phyloP scores from a whole-genome alignment of 129 eudicot species.

The Saposhnikovia divaricata region DNA sequence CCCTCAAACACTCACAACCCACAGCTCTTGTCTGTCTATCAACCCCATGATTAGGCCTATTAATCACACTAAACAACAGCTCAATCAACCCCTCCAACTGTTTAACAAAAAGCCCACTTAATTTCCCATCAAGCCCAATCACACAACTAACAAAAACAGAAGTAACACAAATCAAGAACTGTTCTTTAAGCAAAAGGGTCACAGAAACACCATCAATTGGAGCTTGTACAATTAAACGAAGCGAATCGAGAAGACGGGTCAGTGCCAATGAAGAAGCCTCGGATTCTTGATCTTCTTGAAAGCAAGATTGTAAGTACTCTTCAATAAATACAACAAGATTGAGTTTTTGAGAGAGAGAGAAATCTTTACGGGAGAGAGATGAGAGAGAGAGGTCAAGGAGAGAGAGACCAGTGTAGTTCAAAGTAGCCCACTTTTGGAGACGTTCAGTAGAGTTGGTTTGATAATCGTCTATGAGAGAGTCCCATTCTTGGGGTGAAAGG shows the following conservation, averaged over 20 bases:
- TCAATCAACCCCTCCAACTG: constrained; percentile 55
- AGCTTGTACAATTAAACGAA: constrained; percentile 48
- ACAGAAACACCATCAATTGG: constrained; percentile 48
- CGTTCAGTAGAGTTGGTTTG: constrained; percentile 46
- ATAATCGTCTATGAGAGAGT: constrained; percentile 72
- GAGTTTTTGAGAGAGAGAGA: constrained; percentile 52
- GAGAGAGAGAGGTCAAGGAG: constrained; percentile 57
- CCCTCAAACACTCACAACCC: constrained; percentile 84
- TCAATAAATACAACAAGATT: constrained; percentile 61
- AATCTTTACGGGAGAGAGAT: constrained; percentile 64
- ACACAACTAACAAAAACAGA: constrained; percentile 34
- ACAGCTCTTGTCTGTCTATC: constrained; percentile 63
- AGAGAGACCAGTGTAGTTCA: constrained; percentile 33
- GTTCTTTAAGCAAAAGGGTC: constrained; percentile 56
- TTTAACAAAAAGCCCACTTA: constrained; percentile 8
- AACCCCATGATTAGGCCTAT: constrained; percentile 66
- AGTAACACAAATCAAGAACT: constrained; percentile 50
- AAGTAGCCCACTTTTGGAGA: constrained; percentile 37
- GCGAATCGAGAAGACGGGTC: constrained; percentile 44
- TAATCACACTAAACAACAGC: constrained; percentile 55
- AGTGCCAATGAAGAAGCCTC: constrained; percentile 19
- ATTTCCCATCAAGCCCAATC: constrained; percentile 8
- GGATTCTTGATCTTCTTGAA: constrained; percentile 9
- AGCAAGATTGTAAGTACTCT: constrained; percentile 23
- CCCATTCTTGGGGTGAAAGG: constrained; percentile 74